Evolutionary conservation across 1,284 basidiomycete species (phyloP), one percentile per base, ranked within the genome.

Genomic region (Farysia itapuensis): DNA sequence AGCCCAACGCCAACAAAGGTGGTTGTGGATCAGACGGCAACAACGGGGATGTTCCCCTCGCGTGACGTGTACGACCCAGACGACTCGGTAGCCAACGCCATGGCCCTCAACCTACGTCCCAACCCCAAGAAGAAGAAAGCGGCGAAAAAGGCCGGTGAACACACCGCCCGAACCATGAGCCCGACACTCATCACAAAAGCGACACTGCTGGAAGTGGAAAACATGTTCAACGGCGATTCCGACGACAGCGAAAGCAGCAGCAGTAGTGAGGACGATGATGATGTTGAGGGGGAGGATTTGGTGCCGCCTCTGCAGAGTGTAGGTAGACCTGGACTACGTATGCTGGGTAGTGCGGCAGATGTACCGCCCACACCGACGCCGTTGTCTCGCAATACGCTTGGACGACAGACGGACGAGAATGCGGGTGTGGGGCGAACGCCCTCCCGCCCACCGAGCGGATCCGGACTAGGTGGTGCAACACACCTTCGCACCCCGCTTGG

Each of bases 141-240:
- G 41, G n/a, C 9, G 11, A 9, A n/a, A 28, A 28, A 28, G 26
- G 26, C 26, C 9, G 26, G 26, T 28, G 38, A 21, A 5, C 46
- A 41, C 31, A 56, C 59, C 19, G 45, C 40, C 35, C 43, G 47
- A 34, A 24, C 48, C 3, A 60, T 60, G 51, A 67, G 60, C 20
- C 67, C 67, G 8, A 72, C 70, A 2, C 51, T 72, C 19, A 53
- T 71, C 35, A 76, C 72, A 33, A 68, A 61, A 33, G 72, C 68
- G 2, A 64, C 70, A 11, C 57, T 65, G 33, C 42, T 53, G 34
- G 70, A 76, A 35, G 73, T 75, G 16, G 49, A 65, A 34, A 53
- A 40, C 53, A 73, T 74, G 69, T 75, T 75, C 47, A 75, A 72
- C 36, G 72, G 72, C 25, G 53, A 54, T 21, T 47, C 56, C 31